Conservation (phyloP, 2,329 filamentous ascomycete species). For the Sarocladium kiliense region DNA sequence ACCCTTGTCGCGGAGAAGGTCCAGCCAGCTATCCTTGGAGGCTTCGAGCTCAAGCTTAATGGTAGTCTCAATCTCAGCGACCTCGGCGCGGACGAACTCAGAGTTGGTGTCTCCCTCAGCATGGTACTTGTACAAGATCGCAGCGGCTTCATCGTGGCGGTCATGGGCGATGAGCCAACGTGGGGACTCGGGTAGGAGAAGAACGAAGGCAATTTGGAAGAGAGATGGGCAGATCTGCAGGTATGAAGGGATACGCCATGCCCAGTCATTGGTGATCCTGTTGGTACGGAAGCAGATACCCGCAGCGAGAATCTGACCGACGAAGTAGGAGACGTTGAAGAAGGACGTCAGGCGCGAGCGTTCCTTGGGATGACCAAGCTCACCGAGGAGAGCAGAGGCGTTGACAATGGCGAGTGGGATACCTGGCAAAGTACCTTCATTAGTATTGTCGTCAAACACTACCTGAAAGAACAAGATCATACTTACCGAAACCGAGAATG, state of each 20-base stretch:
- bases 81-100: slow-evolving; percentile 42
- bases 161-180: slow-evolving; percentile 26
- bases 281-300: slow-evolving; percentile 46
- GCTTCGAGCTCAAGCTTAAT: slow-evolving; percentile 34
- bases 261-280: slow-evolving; percentile 30
- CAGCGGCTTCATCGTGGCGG: slow-evolving; percentile 37
- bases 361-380: slow-evolving; percentile 56
- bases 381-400: slow-evolving; percentile 53
- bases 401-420: slow-evolving; percentile 56
- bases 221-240: slow-evolving; percentile 40
- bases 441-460: too few relatives aligned
- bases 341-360: slow-evolving; percentile 49
- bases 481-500: slow-evolving; percentile 49
- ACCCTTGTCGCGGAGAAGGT: slow-evolving; percentile 44
- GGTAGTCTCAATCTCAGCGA: slow-evolving; percentile 43
- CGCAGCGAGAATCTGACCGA: slow-evolving; percentile 45
- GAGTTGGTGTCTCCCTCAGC: slow-evolving; percentile 39
- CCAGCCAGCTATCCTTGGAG: slow-evolving; percentile 47
- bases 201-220: slow-evolving; percentile 42
- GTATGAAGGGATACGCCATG: slow-evolving; percentile 40
- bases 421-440: too few relatives aligned
- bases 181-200: slow-evolving; percentile 48
- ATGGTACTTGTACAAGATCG: slow-evolving; percentile 43
- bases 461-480: too few relatives aligned
- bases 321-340: slow-evolving; percentile 54